Evolutionary conservation across 2,329 filamentous ascomycete genomes (phyloP), one percentile per base, ranked within the genome.

Genomic region (Escovopsis sp.): DNA sequence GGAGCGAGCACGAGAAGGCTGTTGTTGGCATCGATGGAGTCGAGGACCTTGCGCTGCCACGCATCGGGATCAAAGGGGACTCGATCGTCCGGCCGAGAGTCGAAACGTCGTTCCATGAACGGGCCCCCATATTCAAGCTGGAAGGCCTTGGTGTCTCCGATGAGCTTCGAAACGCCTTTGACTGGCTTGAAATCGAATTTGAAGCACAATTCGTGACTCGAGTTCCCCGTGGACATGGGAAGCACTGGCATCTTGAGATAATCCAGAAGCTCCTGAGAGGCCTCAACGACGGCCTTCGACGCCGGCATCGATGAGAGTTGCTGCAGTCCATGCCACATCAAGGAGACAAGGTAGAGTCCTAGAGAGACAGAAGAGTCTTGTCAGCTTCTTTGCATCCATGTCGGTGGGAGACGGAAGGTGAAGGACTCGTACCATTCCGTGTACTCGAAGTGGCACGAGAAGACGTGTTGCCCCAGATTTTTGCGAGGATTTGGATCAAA

Each of bases 1-100:
- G 83, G 83, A 0, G 83, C 83, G 8, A 88, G 76, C 1, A 86
- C 80, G 44, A 88, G 78, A 0, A 85, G 62, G 49, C 80, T 85
- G 48, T 77, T 72, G 41, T 81, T 67, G 0, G 67, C 68, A 55
- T 89, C 83, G 32, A 88, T 78, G 33, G 75, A 72, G 47, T 89
- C 80, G 1, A 89, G 66, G 0, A 88, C 82, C 32, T 74, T 66
- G 42, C 79, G 65, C 58, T 89, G 83, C 84, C 83, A 89, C 3
- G 71, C 73, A 61, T 89, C 83, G 1, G 84, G 83, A 5, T 78
- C 61, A 53, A 89, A 89, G 2, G 62, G 57, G 1, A 85, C 81
- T 45, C 84, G 72, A n/a, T 65, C 47, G 54, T 88, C 84, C 0
- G 74, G 70, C 11, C 64, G 65, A 0, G 81, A 78, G 51, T 83